Percentiles rank a stretch among this genome's conserved stretches.
phyloP scores from a whole-genome alignment of 2,329 filamentous ascomycete genomes.

The Xylaria hypoxylon region DNA sequence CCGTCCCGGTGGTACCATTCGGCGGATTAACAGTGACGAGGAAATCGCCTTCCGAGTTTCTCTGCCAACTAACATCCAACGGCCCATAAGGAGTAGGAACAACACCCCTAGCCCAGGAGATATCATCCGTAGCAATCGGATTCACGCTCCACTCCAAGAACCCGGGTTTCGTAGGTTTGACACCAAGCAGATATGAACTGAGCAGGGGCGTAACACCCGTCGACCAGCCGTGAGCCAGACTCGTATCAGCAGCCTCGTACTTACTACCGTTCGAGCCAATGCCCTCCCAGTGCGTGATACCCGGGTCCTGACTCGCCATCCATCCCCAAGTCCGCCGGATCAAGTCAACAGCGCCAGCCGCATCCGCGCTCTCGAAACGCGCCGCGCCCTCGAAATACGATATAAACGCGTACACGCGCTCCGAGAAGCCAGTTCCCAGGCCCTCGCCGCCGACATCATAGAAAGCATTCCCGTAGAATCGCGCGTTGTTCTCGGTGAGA shows the following conservation, averaged over 20 bases:
- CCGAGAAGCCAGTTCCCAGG: conserved; percentile 52
- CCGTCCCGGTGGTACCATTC: conserved; percentile 46
- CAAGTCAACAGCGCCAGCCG: conserved; percentile 57
- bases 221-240: conserved; percentile 64
- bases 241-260: conserved; percentile 61
- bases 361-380: conserved; percentile 55
- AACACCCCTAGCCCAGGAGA: conserved; percentile 46
- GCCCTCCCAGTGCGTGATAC: conserved; percentile 64
- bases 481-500: conserved; percentile 52
- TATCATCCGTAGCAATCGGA: conserved; percentile 50
- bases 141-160: conserved; percentile 57
- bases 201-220: conserved; percentile 62
- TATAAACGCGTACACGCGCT: conserved; percentile 63
- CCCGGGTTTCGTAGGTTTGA: conserved; percentile 58
- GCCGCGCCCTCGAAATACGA: conserved; percentile 66
- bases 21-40: conserved; percentile 51
- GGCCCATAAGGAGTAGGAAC: conserved; percentile 57
- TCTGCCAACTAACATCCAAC: conserved; percentile 56
- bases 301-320: conserved; percentile 61
- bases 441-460: conserved; percentile 59
- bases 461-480: conserved; percentile 63
- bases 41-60: conserved; percentile 39
- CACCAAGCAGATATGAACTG: conserved; percentile 60
- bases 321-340: conserved; percentile 61
- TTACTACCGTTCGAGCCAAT: conserved; percentile 57